Percentiles rank a stretch among this genome's conserved stretches.
These are phyloP conservation scores for Mrakia blollopis DNA, from an alignment of 768 basidiomycete species.

Conservation along the genomic window DNA sequence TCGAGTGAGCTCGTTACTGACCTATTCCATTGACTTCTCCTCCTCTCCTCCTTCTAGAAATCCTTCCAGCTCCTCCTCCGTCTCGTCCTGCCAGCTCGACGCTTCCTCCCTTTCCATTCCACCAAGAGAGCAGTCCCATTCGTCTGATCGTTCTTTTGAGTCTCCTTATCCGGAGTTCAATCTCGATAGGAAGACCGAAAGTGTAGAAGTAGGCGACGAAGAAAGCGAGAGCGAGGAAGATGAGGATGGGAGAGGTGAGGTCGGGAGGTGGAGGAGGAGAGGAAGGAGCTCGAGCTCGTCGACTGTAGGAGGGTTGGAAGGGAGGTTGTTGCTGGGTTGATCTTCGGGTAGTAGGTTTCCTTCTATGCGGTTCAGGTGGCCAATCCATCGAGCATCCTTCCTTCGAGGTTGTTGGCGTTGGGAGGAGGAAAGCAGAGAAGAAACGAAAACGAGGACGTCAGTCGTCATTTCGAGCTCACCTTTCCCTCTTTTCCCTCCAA, in stretches of 20 bases:
- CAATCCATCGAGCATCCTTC: constrained; percentile 3
- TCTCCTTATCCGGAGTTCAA: background rate
- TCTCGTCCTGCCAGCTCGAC: background rate
- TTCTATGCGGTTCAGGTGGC: background rate
- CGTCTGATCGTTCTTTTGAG: background rate
- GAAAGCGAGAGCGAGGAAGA: constrained; percentile 14
- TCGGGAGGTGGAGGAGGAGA: constrained; percentile 2
- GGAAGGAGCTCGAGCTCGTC: background rate
- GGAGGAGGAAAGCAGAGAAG: too few species aligned
- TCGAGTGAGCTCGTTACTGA: too few species aligned
- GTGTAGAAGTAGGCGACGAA: background rate
- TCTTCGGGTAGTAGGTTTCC: background rate
- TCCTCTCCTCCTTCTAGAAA: background rate
- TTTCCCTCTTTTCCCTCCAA: background rate
- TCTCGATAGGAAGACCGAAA: constrained; percentile 13
- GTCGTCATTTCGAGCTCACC: background rate
- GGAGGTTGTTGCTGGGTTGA: background rate
- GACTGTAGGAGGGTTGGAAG: background rate
- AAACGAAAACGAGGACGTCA: background rate
- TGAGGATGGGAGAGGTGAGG: constrained; percentile 1
- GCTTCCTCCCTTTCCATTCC: background rate
- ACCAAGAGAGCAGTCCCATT: constrained; percentile 13
- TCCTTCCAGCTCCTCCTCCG: background rate
- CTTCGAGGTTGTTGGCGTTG: background rate
- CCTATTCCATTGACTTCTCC: background rate